phyloP scores from a whole-genome alignment of 352 stramenopile species.

The Globisporangium sylvaticum region DNA sequence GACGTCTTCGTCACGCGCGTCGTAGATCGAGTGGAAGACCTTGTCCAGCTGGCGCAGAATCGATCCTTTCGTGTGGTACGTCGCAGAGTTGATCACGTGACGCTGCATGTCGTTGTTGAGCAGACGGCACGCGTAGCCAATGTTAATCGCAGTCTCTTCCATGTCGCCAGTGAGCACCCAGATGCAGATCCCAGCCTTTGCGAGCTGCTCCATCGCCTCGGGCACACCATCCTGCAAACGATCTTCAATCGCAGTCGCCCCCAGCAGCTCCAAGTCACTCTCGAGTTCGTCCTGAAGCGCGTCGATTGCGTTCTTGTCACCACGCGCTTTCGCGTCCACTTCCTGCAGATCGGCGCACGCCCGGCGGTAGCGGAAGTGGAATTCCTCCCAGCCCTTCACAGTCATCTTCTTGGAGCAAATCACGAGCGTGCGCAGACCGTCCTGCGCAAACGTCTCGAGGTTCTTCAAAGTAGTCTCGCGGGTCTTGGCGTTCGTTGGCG shows the following conservation, averaged over 20 bases:
- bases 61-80: constrained; percentile 60
- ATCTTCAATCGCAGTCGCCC: constrained; percentile 86
- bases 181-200: constrained; percentile 78
- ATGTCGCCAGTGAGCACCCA: constrained; percentile 89
- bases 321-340: constrained; percentile 62
- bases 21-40: constrained; percentile 71
- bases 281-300: constrained; percentile 76
- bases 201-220: constrained; percentile 71
- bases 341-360: constrained; percentile 58
- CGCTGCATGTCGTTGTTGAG: constrained; percentile 93
- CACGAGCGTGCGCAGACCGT: constrained; percentile 87
- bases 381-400: constrained; percentile 58
- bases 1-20: constrained; percentile 7
- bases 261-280: constrained; percentile 67
- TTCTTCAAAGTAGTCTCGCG: constrained; percentile 55
- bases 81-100: constrained; percentile 74
- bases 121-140: constrained; percentile 80
- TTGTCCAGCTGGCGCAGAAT: constrained; percentile 73
- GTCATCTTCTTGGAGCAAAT: constrained; percentile 68
- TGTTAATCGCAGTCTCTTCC: constrained; percentile 89
- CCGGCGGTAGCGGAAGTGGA: constrained; percentile 58
- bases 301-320: constrained; percentile 63
- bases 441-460: constrained; percentile 78
- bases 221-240: constrained; percentile 80
- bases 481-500: constrained; percentile 33